Evolutionary conservation across 257 asterid genomes (phyloP), one percentile per base, ranked within the genome.

Genomic region (Salvia splendens): DNA sequence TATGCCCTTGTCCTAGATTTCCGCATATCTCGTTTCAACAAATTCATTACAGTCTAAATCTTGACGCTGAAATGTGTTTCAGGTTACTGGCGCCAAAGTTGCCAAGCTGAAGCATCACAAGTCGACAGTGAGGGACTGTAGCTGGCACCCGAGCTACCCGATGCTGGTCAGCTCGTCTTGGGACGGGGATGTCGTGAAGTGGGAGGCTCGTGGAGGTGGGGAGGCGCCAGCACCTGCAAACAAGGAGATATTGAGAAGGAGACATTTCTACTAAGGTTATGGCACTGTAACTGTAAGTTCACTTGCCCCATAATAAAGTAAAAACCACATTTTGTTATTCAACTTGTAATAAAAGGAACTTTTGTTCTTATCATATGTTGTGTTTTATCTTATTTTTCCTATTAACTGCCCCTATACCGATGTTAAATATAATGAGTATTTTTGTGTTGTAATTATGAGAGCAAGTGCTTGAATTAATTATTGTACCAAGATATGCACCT

Each of bases 81-180:
- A 89, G 96, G 87, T 85, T 7, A 87, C 75, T 0, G 95, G 93
- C 8, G 89, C 69, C 17, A 80, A 78, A 72, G 96, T 85, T 4
- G 87, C 85, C 4, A 91, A 83, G 79, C 79, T 91, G 67, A 69
- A 75, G 82, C 81, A 86, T 82, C 96, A 91, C 74, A 77, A 67
- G 52, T 77, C 91, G 15, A 80, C 90, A 1, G 87, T 89, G 48
- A 79, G 96, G 61, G 96, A 89, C 77, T 89, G 95, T 40, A 86
- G 88, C 69, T 89, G 98, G 98, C 95, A 91, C 76, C 98, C 98
- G 0, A 65, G 8, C 35, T 89, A 84, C 53, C 96, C 96, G 15
- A 82, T 82, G 85, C 84, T 91, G 12, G 89, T 91, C 40, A 89
- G 95, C 89, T 88, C 96, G 33, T 91, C 96, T 14, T 88, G 96